phyloP scores from a whole-genome alignment of 805 yeast species.

The Yarrowia sp. region DNA sequence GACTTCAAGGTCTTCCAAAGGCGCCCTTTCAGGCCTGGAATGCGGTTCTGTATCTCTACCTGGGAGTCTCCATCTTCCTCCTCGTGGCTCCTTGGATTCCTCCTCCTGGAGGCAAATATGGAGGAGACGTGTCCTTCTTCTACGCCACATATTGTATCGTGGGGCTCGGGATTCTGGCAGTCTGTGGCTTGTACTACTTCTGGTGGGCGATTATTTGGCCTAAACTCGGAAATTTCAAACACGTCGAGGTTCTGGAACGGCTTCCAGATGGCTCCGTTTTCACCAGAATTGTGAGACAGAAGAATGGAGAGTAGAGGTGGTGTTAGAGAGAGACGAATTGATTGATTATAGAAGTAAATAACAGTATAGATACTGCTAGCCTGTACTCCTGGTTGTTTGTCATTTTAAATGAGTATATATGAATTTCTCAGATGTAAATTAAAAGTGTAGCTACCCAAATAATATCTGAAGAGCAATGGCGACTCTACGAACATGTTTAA shows the following conservation, averaged over 20 bases:
- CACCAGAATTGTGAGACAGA: background rate
- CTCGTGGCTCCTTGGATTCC: conserved; percentile 21
- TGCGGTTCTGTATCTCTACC: background rate
- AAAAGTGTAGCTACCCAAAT: too few relatives aligned
- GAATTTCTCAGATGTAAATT: too few relatives aligned
- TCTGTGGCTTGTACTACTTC: conserved; percentile 17
- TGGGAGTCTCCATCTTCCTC: background rate
- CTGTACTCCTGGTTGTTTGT: too few relatives aligned
- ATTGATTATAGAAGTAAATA: too few relatives aligned
- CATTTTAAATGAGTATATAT: too few relatives aligned
- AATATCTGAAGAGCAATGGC: too few relatives aligned
- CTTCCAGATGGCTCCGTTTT: background rate
- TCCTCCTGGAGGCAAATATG: conserved; percentile 9
- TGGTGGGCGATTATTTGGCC: conserved; percentile 15
- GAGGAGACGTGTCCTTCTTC: conserved; percentile 14
- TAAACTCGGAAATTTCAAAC: background rate
- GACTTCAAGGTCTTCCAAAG: background rate
- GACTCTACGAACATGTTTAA: too few relatives aligned
- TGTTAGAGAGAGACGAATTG: background rate
- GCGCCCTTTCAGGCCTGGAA: background rate
- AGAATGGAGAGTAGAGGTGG: background rate
- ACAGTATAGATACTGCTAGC: too few relatives aligned
- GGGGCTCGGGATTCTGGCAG: background rate
- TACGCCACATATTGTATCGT: conserved; percentile 17
- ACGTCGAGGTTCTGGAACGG: background rate